Evolutionary conservation across 2,329 filamentous ascomycete species (phyloP).

Genomic region (Leptoxyphium fumago): DNA sequence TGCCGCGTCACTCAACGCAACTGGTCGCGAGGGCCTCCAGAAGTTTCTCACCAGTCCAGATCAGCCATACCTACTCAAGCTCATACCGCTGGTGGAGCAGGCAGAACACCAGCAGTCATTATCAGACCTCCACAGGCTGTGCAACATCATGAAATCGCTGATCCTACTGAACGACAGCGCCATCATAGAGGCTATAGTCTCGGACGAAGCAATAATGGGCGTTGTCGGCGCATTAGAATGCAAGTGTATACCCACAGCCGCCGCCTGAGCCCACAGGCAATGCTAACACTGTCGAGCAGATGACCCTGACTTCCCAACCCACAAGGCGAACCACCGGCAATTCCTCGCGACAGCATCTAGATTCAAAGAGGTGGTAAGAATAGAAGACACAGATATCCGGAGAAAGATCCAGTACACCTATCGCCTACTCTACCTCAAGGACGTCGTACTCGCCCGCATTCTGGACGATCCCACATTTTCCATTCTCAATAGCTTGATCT

Average conservation of each 20-base stretch:
- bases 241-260: slow-evolving; percentile 19
- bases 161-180: slow-evolving; percentile 88
- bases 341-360: slow-evolving; percentile 79
- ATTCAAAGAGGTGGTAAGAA: slow-evolving; percentile 91
- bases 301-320: slow-evolving; percentile 91
- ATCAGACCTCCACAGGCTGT: slow-evolving; percentile 73
- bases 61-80: slow-evolving; percentile 57
- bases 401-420: slow-evolving; percentile 95
- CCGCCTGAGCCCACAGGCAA: not conserved
- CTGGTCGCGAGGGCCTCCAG: slow-evolving; percentile 69
- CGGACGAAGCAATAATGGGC: slow-evolving; percentile 74
- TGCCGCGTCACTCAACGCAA: slow-evolving; percentile 55
- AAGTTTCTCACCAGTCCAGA: slow-evolving; percentile 77
- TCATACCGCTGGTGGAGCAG: slow-evolving; percentile 72
- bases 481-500: slow-evolving; percentile 92
- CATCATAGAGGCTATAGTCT: slow-evolving; percentile 88
- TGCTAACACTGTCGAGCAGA: slow-evolving; percentile 35
- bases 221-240: slow-evolving; percentile 92
- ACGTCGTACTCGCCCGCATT: slow-evolving; percentile 92
- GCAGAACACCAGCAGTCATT: slow-evolving; percentile 87
- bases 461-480: slow-evolving; percentile 96
- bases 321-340: slow-evolving; percentile 93
- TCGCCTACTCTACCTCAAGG: slow-evolving; percentile 89
- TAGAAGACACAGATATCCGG: slow-evolving; percentile 66
- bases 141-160: slow-evolving; percentile 95